Evolutionary conservation across 148 eudicot species (phyloP).

Genomic region (Euryodendron excelsum): DNA sequence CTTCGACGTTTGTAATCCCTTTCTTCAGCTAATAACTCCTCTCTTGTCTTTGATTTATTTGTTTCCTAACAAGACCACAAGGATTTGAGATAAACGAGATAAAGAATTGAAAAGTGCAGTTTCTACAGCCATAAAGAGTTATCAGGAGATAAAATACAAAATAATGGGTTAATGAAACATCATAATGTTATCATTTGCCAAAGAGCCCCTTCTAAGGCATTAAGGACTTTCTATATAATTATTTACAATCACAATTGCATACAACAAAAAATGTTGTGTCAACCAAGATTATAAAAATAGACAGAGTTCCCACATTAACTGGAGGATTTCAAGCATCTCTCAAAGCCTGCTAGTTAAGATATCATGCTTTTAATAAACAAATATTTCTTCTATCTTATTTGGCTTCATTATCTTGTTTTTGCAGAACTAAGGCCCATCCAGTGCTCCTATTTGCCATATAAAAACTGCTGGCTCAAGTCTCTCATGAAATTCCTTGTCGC

Average conservation of each 20-base stretch:
- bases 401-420: too few species aligned
- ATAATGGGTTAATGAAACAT: not conserved
- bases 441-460: too few species aligned
- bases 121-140: not conserved
- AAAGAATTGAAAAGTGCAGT: not conserved
- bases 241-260: not conserved
- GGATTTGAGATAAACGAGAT: not conserved
- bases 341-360: too few species aligned
- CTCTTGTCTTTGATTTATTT: slow-evolving; percentile 60
- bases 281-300: not conserved
- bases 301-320: not conserved
- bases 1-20: slow-evolving; percentile 98
- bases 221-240: not conserved
- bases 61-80: slow-evolving; percentile 42
- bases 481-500: too few species aligned
- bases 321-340: too few species aligned
- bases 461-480: too few species aligned
- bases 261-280: not conserved
- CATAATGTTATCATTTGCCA: not conserved
- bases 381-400: too few species aligned
- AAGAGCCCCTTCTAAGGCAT: not conserved
- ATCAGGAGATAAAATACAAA: not conserved
- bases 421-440: too few species aligned
- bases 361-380: too few species aligned
- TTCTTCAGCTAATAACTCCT: slow-evolving; percentile 94